phyloP scores from a whole-genome alignment of 805 yeast genomes.

The Wickerhamomyces ciferrii region DNA sequence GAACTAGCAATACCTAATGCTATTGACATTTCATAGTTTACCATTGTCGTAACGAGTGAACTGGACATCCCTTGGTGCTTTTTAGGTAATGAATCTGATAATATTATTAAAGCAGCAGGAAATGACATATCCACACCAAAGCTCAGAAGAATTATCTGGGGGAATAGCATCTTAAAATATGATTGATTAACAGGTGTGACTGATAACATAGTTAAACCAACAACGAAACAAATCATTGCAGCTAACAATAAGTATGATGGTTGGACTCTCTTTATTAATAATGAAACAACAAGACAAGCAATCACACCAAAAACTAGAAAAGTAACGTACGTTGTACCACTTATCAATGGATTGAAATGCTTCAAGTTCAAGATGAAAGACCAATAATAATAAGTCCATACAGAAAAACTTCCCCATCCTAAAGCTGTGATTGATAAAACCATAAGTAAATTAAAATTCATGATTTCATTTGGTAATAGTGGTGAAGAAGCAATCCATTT shows the following conservation, averaged over 20 bases:
- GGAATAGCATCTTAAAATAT: constrained; percentile 54
- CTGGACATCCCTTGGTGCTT: constrained; percentile 78
- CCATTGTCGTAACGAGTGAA: constrained; percentile 62
- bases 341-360: constrained; percentile 36
- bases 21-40: constrained; percentile 66
- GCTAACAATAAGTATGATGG: constrained; percentile 46
- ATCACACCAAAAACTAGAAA: constrained; percentile 45
- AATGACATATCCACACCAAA: constrained; percentile 80
- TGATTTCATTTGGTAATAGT: constrained; percentile 44
- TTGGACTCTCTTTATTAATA: constrained; percentile 37
- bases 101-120: constrained; percentile 65
- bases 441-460: constrained; percentile 39
- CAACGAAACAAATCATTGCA: constrained; percentile 48
- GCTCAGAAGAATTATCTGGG: constrained; percentile 48
- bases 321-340: constrained; percentile 40
- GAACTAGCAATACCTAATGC: constrained; percentile 69
- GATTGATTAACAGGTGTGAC: constrained; percentile 54
- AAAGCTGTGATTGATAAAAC: constrained; percentile 46
- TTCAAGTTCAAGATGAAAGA: constrained; percentile 45
- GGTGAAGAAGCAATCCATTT: constrained; percentile 36
- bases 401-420: constrained; percentile 79
- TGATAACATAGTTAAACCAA: constrained; percentile 49
- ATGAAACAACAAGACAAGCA: constrained; percentile 50
- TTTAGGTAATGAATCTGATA: constrained; percentile 54
- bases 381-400: constrained; percentile 65